Evolutionary conservation across 2,329 filamentous ascomycete genomes (phyloP), one percentile per base, ranked within the genome.

Genomic region (Bertia moriformis): DNA sequence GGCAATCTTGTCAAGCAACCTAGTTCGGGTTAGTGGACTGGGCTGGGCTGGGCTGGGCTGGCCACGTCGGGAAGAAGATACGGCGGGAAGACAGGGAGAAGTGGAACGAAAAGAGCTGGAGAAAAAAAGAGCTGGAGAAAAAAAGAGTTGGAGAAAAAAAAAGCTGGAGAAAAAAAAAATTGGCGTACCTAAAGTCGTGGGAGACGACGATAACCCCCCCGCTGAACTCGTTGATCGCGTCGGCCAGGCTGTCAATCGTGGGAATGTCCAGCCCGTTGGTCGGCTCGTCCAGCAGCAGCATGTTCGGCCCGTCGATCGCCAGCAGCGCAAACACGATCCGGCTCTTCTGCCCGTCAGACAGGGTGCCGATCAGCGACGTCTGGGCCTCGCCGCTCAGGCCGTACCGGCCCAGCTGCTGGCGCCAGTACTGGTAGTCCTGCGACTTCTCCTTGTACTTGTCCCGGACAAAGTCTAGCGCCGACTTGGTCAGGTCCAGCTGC

Each of bases 221-320:
- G 48, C 77, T 88, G 62, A 84, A 98, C 43, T 86, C 82, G 57
- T 96, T 93, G 67, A 98, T 98, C 51, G 91, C 91, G 55, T 98
- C 89, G 2, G 91, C 93, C 65, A 98, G 65, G 64, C 82, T 88
- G 69, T 98, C 91, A 55, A 98, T 98, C 40, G 91, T 96, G 19
- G 91, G 88, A 48, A 98, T 98, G 72, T 98, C 91, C 46, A 98
- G 71, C 74, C 91, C 91, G 78, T 98, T 98, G 59, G 91, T 98
- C 61, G 91, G 93, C 69, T 98, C 91, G 67, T 98, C 91, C 41
- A 98, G 77, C 50, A 98, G 65, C 51, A 98, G 66, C 91, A 98
- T 98, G 73, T 98, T 98, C 51, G 91, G 91, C 19, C 78, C 68
- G 52, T 98, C 91, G 48, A 98, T 95, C 48, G 91, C 91, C 47